phyloP scores from a whole-genome alignment of 2,329 filamentous ascomycete species.

The Fusarium sp. region DNA sequence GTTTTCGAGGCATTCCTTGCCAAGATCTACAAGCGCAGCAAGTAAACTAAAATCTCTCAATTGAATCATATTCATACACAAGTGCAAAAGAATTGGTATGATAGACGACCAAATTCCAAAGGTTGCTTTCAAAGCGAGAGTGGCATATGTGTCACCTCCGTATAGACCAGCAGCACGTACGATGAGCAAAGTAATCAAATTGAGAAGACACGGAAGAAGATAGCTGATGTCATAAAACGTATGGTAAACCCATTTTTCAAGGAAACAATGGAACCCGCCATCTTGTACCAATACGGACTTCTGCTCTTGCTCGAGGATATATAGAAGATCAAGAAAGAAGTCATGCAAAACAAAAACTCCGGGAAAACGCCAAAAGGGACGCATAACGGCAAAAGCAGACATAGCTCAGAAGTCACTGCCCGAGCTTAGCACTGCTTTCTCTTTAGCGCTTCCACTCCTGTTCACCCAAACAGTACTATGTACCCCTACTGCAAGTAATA shows the following conservation, averaged over 20 bases:
- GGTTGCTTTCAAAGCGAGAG: slow-evolving; percentile 6
- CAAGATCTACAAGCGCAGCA: slow-evolving; percentile 99
- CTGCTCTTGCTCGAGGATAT: neutral
- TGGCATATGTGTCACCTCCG: slow-evolving; percentile 10
- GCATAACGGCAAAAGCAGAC: neutral
- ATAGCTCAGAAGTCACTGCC: neutral
- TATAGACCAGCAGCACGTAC: slow-evolving; percentile 28
- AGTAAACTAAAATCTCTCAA: slow-evolving; percentile 62
- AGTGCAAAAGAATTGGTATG: neutral
- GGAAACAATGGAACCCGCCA: slow-evolving; percentile 10
- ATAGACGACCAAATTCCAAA: slow-evolving; percentile 2
- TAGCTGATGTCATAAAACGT: neutral
- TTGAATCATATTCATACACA: slow-evolving; percentile 3
- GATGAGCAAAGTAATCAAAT: slow-evolving; percentile 16
- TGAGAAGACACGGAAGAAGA: neutral
- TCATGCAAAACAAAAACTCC: neutral
- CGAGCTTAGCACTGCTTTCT: neutral
- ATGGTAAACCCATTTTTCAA: neutral
- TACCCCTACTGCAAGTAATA: neutral
- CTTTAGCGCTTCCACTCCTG: neutral
- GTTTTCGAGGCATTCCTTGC: slow-evolving; percentile 89
- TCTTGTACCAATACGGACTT: neutral
- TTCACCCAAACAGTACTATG: neutral
- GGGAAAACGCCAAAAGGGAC: slow-evolving; percentile 8
- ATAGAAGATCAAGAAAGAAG: slow-evolving; percentile 4